Conservation (phyloP, 2,329 filamentous ascomycete species). For the Botrytis fabae region DNA sequence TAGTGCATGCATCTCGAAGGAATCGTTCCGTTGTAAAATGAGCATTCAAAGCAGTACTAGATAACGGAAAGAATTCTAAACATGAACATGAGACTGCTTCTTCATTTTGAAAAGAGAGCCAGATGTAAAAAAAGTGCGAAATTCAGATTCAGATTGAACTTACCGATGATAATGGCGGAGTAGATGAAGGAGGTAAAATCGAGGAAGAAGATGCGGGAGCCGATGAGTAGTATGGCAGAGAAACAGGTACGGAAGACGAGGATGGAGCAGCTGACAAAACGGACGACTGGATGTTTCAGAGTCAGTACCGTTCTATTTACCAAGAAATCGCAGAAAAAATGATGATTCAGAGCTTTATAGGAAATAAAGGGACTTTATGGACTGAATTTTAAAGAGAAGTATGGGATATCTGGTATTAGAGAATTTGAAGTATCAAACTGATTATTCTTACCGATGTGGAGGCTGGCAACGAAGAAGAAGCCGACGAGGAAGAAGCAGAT, state of each 20-base stretch:
- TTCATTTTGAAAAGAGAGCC: fast-evolving
- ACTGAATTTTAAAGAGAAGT: not conserved
- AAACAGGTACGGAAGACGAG: not conserved
- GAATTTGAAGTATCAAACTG: not conserved
- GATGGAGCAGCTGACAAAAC: not conserved
- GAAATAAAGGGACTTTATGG: not conserved
- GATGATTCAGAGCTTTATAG: not conserved
- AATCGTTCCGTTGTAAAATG: not conserved
- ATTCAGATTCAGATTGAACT: not conserved
- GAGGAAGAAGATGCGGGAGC: not conserved
- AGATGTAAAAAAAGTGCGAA: not conserved
- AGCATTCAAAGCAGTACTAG: not conserved
- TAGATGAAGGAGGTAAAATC: not conserved
- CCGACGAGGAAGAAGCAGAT: not conserved
- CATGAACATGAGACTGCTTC: too few relatives aligned
- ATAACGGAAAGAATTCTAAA: not conserved
- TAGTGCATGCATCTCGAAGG: not conserved
- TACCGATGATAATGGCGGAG: not conserved
- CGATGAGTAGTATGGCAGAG: not conserved
- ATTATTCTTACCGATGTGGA: not conserved
- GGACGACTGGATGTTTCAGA: not conserved
- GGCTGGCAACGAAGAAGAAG: not conserved
- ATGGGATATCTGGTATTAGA: not conserved
- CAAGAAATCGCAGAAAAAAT: not conserved
- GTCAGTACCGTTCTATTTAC: not conserved